A percentile compares a stretch with the other conserved stretches of the same genome.
Conservation (phyloP, 192 early-diverging fungal genomes). For the Gamsiella multidivaricata region DNA sequence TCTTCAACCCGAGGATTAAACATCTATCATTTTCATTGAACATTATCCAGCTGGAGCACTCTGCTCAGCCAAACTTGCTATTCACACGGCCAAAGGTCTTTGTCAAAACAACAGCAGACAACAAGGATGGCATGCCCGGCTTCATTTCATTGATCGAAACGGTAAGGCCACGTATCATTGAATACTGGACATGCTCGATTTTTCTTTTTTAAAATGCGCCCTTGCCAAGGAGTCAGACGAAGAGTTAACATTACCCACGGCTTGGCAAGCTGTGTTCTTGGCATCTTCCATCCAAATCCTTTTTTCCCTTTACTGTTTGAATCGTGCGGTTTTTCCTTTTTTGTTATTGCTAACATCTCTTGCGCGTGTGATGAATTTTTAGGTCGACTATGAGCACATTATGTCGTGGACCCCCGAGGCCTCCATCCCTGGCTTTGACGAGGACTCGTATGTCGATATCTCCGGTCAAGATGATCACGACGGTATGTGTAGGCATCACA, state of each 20-base stretch:
- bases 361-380: too few species aligned
- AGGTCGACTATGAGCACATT: slow-evolving; percentile 62
- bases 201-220: too few species aligned
- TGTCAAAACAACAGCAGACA: slow-evolving; percentile 71
- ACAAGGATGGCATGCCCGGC: slow-evolving; percentile 72
- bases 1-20: too few species aligned
- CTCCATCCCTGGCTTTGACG: slow-evolving; percentile 66
- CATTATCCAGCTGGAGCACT: slow-evolving; percentile 15
- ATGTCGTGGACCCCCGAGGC: slow-evolving; percentile 81
- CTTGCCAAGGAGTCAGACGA: slow-evolving; percentile 1
- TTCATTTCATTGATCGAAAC: slow-evolving; percentile 74
- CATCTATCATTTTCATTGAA: too few species aligned
- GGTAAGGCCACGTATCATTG: slow-evolving; percentile 23
- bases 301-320: too few species aligned
- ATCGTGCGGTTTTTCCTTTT: too few species aligned
- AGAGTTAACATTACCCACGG: too few species aligned
- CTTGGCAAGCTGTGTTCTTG: too few species aligned
- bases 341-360: too few species aligned
- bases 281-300: too few species aligned
- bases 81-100: slow-evolving; percentile 79
- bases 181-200: not conserved
- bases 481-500: too few species aligned
- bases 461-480: slow-evolving; percentile 61
- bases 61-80: slow-evolving; percentile 57
- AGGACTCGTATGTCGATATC: slow-evolving; percentile 71